Conservation (phyloP, 257 asterid genomes). For the Salvia splendens region DNA sequence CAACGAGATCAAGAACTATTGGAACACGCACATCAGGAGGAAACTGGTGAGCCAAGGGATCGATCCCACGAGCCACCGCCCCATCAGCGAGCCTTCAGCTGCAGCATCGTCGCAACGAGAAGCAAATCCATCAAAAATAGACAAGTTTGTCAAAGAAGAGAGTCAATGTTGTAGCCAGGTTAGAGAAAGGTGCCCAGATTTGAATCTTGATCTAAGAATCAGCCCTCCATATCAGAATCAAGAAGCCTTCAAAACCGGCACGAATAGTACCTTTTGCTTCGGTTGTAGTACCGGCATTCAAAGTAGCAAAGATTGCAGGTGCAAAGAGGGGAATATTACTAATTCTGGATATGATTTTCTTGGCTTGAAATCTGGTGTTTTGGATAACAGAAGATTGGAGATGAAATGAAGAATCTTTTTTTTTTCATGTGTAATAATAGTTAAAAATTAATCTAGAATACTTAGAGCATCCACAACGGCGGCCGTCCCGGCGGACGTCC, state of each 20-base stretch:
- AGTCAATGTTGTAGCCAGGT: too few relatives aligned
- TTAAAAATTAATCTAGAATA: constrained; percentile 14
- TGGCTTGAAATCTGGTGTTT: constrained; percentile 54
- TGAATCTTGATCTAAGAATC: constrained; percentile 84
- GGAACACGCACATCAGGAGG: constrained; percentile 89
- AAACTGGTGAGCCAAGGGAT: constrained; percentile 79
- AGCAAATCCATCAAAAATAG: constrained; percentile 23
- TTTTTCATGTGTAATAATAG: constrained; percentile 10
- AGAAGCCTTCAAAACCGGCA: constrained; percentile 35
- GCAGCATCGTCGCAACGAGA: constrained; percentile 10
- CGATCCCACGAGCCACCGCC: constrained; percentile 76
- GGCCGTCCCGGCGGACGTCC: too few relatives aligned
- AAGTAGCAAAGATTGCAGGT: constrained; percentile 56
- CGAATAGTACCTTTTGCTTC: constrained; percentile 48
- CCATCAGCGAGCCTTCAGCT: constrained; percentile 39
- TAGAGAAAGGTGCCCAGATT: constrained; percentile 51
- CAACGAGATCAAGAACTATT: constrained; percentile 86
- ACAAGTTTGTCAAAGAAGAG: too few relatives aligned
- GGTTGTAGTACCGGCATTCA: constrained; percentile 50
- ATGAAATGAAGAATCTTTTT: constrained; percentile 33
- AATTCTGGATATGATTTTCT: constrained; percentile 56
- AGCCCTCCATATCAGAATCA: constrained; percentile 66
- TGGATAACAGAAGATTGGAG: constrained; percentile 78
- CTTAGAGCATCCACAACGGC: too few relatives aligned
- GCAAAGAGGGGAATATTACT: constrained; percentile 31